Conservation (phyloP, 345 rosid genomes). For the Lepidium aucheri region DNA sequence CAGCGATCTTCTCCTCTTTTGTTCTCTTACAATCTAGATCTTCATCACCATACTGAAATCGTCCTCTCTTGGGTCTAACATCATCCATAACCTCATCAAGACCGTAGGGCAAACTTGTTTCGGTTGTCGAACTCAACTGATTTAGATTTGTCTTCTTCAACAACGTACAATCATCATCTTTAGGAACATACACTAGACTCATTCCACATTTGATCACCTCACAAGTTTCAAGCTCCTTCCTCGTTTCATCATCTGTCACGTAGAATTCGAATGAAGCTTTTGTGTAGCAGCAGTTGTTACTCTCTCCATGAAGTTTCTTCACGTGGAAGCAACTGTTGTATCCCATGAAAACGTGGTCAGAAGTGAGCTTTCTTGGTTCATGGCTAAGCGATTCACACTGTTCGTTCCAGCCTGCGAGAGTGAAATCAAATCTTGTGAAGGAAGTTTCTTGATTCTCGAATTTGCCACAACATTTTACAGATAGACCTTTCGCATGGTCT, state of each 20-base stretch:
- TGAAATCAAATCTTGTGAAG: slow-evolving; percentile 7
- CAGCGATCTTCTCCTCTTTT: not conserved
- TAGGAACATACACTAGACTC: slow-evolving; percentile 21
- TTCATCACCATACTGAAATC: not conserved
- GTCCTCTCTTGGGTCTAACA: slow-evolving; percentile 9
- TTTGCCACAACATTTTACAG: not conserved
- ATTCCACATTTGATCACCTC: slow-evolving; percentile 26
- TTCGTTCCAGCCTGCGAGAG: slow-evolving; percentile 17
- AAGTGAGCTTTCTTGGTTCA: slow-evolving; percentile 11
- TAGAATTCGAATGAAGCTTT: slow-evolving; percentile 23
- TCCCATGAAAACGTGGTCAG: slow-evolving; percentile 26
- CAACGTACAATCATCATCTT: slow-evolving; percentile 8
- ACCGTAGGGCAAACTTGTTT: not conserved
- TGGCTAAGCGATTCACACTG: slow-evolving; percentile 14
- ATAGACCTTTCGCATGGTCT: not conserved
- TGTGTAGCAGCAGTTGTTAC: slow-evolving; percentile 17
- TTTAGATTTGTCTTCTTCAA: slow-evolving; percentile 15
- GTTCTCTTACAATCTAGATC: not conserved
- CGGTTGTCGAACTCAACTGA: not conserved
- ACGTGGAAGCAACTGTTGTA: slow-evolving; percentile 19
- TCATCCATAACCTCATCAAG: slow-evolving; percentile 5
- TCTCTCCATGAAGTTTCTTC: slow-evolving; percentile 11
- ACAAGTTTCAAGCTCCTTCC: slow-evolving; percentile 5
- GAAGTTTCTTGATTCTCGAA: slow-evolving; percentile 20
- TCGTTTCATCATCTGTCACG: slow-evolving; percentile 16